These are phyloP conservation scores for Trypanosoma mega DNA, from an alignment of 208 protist genomes.

Conservation along the genomic window DNA sequence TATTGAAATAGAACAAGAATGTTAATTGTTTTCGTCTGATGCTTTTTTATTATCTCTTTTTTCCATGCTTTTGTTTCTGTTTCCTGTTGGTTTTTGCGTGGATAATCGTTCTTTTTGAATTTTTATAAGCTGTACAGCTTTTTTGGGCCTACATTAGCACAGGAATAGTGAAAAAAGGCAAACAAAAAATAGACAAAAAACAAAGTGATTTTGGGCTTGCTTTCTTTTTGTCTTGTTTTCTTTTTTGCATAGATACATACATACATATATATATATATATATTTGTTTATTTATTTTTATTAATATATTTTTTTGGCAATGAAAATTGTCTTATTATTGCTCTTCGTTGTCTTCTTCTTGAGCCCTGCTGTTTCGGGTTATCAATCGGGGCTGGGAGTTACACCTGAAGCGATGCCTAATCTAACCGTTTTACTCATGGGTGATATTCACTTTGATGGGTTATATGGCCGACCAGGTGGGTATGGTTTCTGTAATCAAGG, in stretches of 20 bases:
- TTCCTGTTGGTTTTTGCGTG: no score
- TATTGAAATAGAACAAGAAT: no score
- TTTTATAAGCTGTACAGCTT: no score
- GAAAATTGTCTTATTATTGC: not conserved
- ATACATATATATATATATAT: not conserved
- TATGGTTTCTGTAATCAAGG: slow-evolving; percentile 46
- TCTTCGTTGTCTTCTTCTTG: not conserved
- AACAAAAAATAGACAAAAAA: not conserved
- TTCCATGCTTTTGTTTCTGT: no score
- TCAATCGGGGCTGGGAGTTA: no score
- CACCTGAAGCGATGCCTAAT: not conserved
- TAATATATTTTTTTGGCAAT: slow-evolving; percentile 5
- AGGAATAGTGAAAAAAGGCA: no score
- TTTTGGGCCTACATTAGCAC: no score
- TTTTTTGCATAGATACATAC: not conserved
- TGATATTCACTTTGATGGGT: slow-evolving; percentile 76
- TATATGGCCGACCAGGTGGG: slow-evolving; percentile 49
- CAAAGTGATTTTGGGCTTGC: not conserved
- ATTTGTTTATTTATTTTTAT: not conserved
- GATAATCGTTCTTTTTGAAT: no score
- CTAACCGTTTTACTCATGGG: slow-evolving; percentile 35
- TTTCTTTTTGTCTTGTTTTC: not conserved
- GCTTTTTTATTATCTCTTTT: no score
- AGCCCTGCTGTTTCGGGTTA: no score
- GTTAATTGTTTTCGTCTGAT: no score